Evolutionary conservation across 1,284 basidiomycete genomes (phyloP).

Genomic region (Rhodotorula sp.): DNA sequence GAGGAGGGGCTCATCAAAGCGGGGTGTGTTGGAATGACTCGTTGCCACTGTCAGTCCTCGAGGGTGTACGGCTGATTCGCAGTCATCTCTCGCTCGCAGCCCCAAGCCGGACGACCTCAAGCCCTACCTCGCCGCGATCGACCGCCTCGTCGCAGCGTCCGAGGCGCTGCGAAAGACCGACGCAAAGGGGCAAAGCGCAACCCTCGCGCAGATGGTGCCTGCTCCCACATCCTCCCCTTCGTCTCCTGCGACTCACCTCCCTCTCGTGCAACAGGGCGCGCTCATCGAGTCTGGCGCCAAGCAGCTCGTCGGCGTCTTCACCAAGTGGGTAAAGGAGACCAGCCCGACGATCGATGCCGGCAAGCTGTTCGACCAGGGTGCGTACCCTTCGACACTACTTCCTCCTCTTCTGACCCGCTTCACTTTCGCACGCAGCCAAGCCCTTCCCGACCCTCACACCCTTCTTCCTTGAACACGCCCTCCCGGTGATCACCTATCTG

Average conservation of each 20-base stretch:
- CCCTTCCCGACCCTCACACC: slow-evolving; percentile 38
- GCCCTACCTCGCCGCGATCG: slow-evolving; percentile 38
- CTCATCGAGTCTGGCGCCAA: slow-evolving; percentile 34
- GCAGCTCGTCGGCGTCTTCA: slow-evolving; percentile 37
- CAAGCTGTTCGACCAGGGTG: slow-evolving; percentile 36
- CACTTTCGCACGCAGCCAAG: slow-evolving; percentile 25
- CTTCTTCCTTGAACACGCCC: slow-evolving; percentile 36
- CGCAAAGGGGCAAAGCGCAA: slow-evolving; percentile 33
- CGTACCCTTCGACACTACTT: neutral
- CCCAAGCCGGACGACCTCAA: slow-evolving; percentile 36
- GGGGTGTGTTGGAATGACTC: slow-evolving; percentile 7
- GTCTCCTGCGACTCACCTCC: neutral
- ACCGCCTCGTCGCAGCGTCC: slow-evolving; percentile 35
- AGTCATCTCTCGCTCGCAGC: slow-evolving; percentile 3
- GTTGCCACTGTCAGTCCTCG: no score
- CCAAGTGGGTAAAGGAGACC: slow-evolving; percentile 37
- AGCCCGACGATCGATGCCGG: slow-evolving; percentile 38
- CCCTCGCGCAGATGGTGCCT: slow-evolving; percentile 38
- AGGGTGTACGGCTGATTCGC: neutral
- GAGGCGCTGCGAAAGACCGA: slow-evolving; percentile 42
- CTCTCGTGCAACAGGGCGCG: slow-evolving; percentile 10
- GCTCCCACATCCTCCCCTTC: neutral
- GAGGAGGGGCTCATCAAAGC: slow-evolving; percentile 43
- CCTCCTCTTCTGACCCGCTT: neutral
- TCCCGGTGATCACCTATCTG: slow-evolving; percentile 39